These are phyloP conservation scores for Aethionema arabicum DNA, from an alignment of 345 rosid species.

Conservation along the genomic window DNA sequence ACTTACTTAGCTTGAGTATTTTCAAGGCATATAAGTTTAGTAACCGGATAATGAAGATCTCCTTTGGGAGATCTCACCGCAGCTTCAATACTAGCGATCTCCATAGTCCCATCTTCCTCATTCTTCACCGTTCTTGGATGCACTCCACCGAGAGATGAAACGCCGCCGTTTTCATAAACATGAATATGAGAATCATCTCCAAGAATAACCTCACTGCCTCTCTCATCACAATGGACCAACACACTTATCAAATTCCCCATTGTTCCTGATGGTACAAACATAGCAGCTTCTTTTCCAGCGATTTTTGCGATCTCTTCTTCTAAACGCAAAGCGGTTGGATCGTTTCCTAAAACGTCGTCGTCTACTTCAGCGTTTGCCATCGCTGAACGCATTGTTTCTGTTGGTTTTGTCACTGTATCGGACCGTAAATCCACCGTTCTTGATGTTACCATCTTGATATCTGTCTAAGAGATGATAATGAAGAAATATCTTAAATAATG, in stretches of 20 bases:
- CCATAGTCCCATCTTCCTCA: conserved; percentile 81
- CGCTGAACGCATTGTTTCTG: conserved; percentile 82
- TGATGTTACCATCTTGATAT: conserved; percentile 42
- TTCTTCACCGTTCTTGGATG: conserved; percentile 82
- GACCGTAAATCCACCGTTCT: conserved; percentile 88
- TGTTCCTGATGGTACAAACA: conserved; percentile 91
- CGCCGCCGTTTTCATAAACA: conserved; percentile 81
- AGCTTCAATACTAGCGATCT: conserved; percentile 65
- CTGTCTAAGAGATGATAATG: conserved; percentile 1
- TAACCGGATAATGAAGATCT: conserved; percentile 72
- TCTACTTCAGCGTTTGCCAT: conserved; percentile 92
- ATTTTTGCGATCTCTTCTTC: conserved; percentile 74
- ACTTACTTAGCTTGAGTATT: conserved; percentile 89
- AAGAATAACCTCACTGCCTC: conserved; percentile 96
- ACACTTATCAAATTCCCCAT: conserved; percentile 95
- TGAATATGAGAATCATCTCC: conserved; percentile 83
- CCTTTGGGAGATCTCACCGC: conserved; percentile 70
- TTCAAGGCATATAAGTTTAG: conserved; percentile 91
- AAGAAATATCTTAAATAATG: conserved; percentile 2
- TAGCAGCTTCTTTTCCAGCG: conserved; percentile 80
- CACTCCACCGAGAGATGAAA: conserved; percentile 85
- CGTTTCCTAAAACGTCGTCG: conserved; percentile 73
- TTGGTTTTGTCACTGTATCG: conserved; percentile 88
- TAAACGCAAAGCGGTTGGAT: conserved; percentile 63
- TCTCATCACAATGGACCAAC: conserved; percentile 76